Evolutionary conservation across 2,329 filamentous ascomycete genomes (phyloP).

Genomic region (Penicillium sp.): DNA sequence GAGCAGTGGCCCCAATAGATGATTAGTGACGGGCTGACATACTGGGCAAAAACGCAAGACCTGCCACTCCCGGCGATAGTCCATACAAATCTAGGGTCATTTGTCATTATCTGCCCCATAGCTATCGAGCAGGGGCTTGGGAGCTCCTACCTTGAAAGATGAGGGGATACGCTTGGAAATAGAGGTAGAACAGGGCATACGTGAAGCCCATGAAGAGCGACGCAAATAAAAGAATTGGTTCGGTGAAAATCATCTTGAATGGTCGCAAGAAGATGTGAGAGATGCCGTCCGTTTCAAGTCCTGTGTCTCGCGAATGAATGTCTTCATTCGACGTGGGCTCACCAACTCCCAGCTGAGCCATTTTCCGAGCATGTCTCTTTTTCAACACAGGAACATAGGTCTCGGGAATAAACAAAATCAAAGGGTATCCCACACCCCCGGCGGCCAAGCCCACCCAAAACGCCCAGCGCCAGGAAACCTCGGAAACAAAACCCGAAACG

Average conservation of each 20-base stretch:
- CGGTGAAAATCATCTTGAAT: conserved; percentile 68
- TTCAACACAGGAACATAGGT: conserved; percentile 11
- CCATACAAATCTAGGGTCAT: conserved; percentile 29
- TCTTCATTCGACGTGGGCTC: background rate
- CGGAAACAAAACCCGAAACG: background rate
- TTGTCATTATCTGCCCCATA: background rate
- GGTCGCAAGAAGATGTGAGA: conserved; percentile 49
- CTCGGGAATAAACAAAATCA: conserved; percentile 9
- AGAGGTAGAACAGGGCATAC: conserved; percentile 69
- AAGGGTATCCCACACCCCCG: conserved; percentile 1
- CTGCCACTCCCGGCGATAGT: conserved; percentile 29
- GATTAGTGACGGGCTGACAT: background rate
- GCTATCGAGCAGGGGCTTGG: background rate
- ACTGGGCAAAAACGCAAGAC: conserved; percentile 35
- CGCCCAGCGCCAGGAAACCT: conserved; percentile 10
- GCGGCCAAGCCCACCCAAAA: conserved; percentile 7
- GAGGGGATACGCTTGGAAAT: conserved; percentile 70
- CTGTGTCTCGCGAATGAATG: background rate
- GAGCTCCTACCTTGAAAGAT: conserved; percentile 60
- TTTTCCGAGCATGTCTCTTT: background rate
- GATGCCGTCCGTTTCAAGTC: background rate
- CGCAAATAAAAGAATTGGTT: conserved; percentile 69
- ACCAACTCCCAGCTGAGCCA: background rate
- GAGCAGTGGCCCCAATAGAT: background rate
- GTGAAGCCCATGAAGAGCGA: conserved; percentile 70